phyloP scores from a whole-genome alignment of 768 basidiomycete genomes.

The Macrocybe gigantea region DNA sequence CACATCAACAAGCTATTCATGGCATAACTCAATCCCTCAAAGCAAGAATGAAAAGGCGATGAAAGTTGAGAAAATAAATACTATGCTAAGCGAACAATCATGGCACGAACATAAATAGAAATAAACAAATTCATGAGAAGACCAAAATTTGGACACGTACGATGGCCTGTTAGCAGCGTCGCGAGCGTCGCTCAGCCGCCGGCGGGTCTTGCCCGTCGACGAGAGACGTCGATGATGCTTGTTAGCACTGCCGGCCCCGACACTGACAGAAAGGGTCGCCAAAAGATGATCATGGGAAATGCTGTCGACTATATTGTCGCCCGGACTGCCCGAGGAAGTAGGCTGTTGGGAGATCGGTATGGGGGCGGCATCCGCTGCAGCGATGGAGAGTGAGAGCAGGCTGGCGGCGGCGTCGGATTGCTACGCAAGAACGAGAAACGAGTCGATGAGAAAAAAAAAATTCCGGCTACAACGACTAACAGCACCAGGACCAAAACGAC shows the following conservation, averaged over 20 bases:
- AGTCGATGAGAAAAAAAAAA: slow-evolving; percentile 5
- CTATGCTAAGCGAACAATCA: neutral
- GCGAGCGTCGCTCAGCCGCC: slow-evolving; percentile 72
- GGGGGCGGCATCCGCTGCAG: slow-evolving; percentile 45
- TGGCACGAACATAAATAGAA: slow-evolving; percentile 6
- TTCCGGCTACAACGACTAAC: slow-evolving; percentile 6
- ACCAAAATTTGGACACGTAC: slow-evolving; percentile 38
- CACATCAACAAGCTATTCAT: neutral
- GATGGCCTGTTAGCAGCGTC: slow-evolving; percentile 71
- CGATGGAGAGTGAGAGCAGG: slow-evolving; percentile 65
- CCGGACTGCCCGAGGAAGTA: slow-evolving; percentile 6
- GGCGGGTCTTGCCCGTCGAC: slow-evolving; percentile 62
- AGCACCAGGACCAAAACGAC: slow-evolving; percentile 6
- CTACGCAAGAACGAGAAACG: slow-evolving; percentile 14
- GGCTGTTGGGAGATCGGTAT: slow-evolving; percentile 23
- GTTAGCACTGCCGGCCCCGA: slow-evolving; percentile 21
- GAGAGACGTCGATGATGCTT: slow-evolving; percentile 66
- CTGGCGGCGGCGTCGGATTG: slow-evolving; percentile 45
- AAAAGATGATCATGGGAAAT: slow-evolving; percentile 9
- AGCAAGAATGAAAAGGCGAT: slow-evolving; percentile 2
- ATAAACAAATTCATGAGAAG: slow-evolving; percentile 5
- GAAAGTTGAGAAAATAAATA: neutral
- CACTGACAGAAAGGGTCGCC: slow-evolving; percentile 18
- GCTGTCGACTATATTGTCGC: slow-evolving; percentile 6
- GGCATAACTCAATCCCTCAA: neutral